Evolutionary conservation across 2,329 filamentous ascomycete genomes (phyloP).

Genomic region (Ophiognomonia clavigignenti-juglandacearum): DNA sequence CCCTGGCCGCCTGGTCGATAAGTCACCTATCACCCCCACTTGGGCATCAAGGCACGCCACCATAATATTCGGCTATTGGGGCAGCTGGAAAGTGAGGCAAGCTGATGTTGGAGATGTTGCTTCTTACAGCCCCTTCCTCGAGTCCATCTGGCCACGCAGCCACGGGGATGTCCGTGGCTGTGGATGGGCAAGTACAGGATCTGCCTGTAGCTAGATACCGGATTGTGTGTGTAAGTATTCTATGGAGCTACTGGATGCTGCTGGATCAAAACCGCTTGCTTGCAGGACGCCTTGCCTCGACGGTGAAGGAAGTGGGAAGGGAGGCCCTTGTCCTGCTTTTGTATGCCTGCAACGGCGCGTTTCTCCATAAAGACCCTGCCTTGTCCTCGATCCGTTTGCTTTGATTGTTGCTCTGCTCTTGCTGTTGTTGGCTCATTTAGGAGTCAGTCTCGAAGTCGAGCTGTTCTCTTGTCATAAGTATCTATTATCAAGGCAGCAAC

Average conservation of each 20-base stretch:
- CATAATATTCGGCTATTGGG: background rate
- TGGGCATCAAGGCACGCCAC: too few relatives aligned
- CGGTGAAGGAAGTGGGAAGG: background rate
- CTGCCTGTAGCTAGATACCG: background rate
- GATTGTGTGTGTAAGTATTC: too few relatives aligned
- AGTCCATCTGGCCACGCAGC: too few relatives aligned
- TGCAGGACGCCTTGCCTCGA: constrained; percentile 4
- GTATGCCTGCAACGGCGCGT: constrained; percentile 1
- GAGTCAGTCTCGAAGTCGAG: background rate
- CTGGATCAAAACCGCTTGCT: constrained; percentile 2
- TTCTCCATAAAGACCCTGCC: constrained; percentile 11
- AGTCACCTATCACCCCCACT: constrained; percentile 2
- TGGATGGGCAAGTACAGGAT: background rate
- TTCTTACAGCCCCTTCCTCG: constrained; percentile 15
- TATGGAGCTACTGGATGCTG: too few relatives aligned
- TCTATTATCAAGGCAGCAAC: constrained; percentile 1
- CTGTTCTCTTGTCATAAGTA: background rate
- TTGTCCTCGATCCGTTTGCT: background rate
- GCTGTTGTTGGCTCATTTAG: background rate
- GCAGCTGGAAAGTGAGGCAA: constrained; percentile 5
- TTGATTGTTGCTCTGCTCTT: background rate
- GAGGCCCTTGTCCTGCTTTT: background rate
- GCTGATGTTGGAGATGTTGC: constrained; percentile 9
- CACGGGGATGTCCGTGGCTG: background rate
- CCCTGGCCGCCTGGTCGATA: constrained; percentile 3